Percentiles rank a stretch among this genome's conserved stretches.
Evolutionary conservation across 2,329 filamentous ascomycete genomes (phyloP).

Genomic region (Capronia americana): DNA sequence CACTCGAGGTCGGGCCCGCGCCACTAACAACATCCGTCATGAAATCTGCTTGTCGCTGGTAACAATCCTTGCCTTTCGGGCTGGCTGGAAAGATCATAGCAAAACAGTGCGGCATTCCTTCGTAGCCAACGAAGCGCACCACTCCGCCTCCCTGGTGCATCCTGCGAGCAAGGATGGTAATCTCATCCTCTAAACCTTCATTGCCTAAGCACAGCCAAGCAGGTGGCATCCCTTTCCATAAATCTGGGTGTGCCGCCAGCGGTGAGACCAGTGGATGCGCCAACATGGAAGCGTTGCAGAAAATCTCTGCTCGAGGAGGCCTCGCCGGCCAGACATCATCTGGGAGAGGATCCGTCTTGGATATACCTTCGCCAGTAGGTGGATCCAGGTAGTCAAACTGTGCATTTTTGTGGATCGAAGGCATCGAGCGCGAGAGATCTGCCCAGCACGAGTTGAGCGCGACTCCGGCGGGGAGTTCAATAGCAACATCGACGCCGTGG

Average conservation of each 20-base stretch:
- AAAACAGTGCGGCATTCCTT: constrained; percentile 59
- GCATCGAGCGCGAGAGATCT: constrained; percentile 52
- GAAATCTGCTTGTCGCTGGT: constrained; percentile 64
- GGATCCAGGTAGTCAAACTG: constrained; percentile 50
- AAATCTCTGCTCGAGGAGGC: constrained; percentile 53
- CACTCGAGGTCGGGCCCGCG: constrained; percentile 38
- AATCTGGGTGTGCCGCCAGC: constrained; percentile 44
- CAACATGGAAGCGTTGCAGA: constrained; percentile 47
- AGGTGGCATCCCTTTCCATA: constrained; percentile 52
- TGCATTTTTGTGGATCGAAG: constrained; percentile 47
- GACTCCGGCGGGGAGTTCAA: constrained; percentile 51
- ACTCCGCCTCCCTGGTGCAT: constrained; percentile 48
- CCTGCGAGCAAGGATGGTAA: constrained; percentile 48
- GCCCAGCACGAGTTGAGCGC: constrained; percentile 51
- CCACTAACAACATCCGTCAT: constrained; percentile 46
- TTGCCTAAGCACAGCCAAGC: constrained; percentile 52
- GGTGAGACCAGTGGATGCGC: constrained; percentile 52
- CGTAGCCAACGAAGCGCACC: constrained; percentile 50
- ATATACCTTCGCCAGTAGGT: constrained; percentile 39
- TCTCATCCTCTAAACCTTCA: constrained; percentile 52
- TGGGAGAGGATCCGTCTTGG: constrained; percentile 39
- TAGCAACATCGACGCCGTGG: constrained; percentile 48
- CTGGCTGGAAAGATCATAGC: constrained; percentile 61
- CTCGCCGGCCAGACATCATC: constrained; percentile 50
- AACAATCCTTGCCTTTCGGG: constrained; percentile 58